These are phyloP conservation scores for Clausena lansium DNA, from an alignment of 345 rosid genomes.

Conservation along the genomic window DNA sequence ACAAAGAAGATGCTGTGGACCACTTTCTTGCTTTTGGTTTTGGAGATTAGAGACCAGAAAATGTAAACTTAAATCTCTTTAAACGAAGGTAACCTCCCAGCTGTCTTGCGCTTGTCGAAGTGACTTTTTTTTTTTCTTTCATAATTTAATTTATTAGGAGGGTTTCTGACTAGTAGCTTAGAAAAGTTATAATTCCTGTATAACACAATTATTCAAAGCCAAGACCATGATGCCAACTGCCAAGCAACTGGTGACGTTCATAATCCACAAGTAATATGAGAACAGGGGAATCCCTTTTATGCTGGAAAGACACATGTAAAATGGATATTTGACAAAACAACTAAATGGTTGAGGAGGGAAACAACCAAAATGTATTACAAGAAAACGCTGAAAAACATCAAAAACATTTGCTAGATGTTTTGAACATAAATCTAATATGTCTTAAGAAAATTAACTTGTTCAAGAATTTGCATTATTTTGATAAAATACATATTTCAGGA, in stretches of 20 bases:
- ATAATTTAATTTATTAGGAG: too few relatives aligned
- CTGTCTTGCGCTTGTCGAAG: not conserved
- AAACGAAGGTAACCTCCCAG: not conserved
- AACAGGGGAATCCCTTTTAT: not conserved
- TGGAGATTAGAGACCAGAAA: not conserved
- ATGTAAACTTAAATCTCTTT: not conserved
- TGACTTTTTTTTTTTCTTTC: too few relatives aligned
- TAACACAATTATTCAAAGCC: not conserved
- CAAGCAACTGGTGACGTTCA: too few relatives aligned
- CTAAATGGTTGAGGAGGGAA: not conserved
- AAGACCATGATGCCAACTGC: not conserved
- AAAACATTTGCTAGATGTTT: not conserved
- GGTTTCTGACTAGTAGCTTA: too few relatives aligned
- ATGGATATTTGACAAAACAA: not conserved
- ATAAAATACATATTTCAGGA: not conserved
- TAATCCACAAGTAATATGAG: not conserved
- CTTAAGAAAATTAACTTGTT: not conserved
- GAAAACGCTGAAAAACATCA: not conserved
- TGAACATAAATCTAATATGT: not conserved
- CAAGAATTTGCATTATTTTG: not conserved
- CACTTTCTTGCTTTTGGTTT: constrained; percentile 3
- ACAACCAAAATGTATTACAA: not conserved
- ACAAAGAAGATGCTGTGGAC: constrained; percentile 20
- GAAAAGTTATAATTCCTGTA: not conserved
- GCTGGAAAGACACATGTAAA: not conserved